These are phyloP conservation scores for Arthrobotrys sinensis DNA, from an alignment of 2,329 filamentous ascomycete genomes.

Conservation along the genomic window DNA sequence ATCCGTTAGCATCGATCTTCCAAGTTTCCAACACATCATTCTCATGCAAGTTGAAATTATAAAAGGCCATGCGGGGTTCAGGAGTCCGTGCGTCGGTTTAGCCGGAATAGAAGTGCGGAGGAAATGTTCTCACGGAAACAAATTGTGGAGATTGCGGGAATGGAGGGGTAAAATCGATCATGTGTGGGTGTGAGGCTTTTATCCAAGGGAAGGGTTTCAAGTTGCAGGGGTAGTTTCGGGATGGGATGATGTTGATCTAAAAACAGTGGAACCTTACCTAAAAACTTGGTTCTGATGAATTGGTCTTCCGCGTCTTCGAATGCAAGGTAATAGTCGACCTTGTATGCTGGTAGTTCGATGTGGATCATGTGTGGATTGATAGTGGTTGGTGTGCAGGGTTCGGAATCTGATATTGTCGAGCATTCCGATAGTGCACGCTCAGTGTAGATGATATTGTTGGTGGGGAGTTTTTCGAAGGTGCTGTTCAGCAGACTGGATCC, in stretches of 20 bases:
- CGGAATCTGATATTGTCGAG: slow-evolving; percentile 42
- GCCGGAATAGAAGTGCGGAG: slow-evolving; percentile 51
- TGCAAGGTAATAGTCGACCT: slow-evolving; percentile 55
- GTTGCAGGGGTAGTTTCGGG: slow-evolving; percentile 39
- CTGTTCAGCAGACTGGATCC: slow-evolving; percentile 51
- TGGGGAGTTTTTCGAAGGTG: slow-evolving; percentile 42
- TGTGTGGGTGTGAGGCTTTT: slow-evolving; percentile 49
- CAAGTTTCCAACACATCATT: slow-evolving; percentile 37
- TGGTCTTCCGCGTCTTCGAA: slow-evolving; percentile 54
- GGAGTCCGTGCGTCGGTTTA: slow-evolving; percentile 58
- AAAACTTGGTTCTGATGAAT: slow-evolving; percentile 53
- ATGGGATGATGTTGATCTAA: slow-evolving; percentile 30
- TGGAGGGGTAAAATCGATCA: slow-evolving; percentile 47
- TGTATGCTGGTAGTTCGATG: slow-evolving; percentile 59
- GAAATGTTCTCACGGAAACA: slow-evolving; percentile 47
- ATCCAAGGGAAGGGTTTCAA: slow-evolving; percentile 41
- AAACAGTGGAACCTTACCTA: slow-evolving; percentile 51
- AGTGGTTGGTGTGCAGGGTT: slow-evolving; percentile 44
- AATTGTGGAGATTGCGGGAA: slow-evolving; percentile 47
- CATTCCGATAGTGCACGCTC: slow-evolving; percentile 40
- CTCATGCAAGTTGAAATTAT: slow-evolving; percentile 28
- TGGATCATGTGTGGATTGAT: slow-evolving; percentile 52
- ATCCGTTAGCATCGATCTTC: slow-evolving; percentile 56
- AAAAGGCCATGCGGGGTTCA: slow-evolving; percentile 45
- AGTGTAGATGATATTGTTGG: slow-evolving; percentile 43